Base-by-base conservation (phyloP, 1,139 yeast genomes). In the Geotrichum aggregatum region DNA sequence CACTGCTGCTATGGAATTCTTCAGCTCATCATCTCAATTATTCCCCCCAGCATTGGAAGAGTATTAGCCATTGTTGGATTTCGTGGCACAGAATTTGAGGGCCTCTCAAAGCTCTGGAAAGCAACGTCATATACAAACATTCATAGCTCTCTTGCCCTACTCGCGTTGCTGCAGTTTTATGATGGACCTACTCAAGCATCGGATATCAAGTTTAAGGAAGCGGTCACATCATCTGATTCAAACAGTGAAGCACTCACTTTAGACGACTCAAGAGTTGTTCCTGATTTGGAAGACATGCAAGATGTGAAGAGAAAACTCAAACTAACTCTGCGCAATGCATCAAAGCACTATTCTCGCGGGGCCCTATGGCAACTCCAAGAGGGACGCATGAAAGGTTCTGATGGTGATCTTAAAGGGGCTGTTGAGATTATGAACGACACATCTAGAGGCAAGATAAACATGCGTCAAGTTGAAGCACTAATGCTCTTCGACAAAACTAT, bases 181-280 rank as follows among this genome's bases (percentile, higher is more conserved):
- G 96, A 91, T 67, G 97, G 98, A 0, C 97, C 98, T 1, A 84
- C 92, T 61, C 96, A 88, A 66, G 87, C 87, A 65, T 84, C 91
- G 22, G 98, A 92, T 69, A 84, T 84, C 35, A 89, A 86, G 39
- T 56, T 68, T 16, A 52, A 59, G 5, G 43, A 44, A 26, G 41
- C 39, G 11, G 36, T 31, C n/a, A 30, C 34, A 1, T 42, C 53
- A 10, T 30, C 54, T 21, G 57, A 52, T n/a, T 53, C 58, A 39
- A 40, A 44, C 26, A 38, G 48, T 24, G 40, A 46, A 33, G 46
- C 53, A 10, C 14, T 41, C 11, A 22, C 41, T n/a, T 30, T 43
- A 6, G 49, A 48, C 2, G 41, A 24, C 19, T 54, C 35, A 3
- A 7, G 5, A 13, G 18, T 52, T n/a, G 35, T 52, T 11, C 55